Evolutionary conservation across 495 filamentous ascomycete species (phyloP), one percentile per base, ranked within the genome.

Genomic region (Xylaria castorea): DNA sequence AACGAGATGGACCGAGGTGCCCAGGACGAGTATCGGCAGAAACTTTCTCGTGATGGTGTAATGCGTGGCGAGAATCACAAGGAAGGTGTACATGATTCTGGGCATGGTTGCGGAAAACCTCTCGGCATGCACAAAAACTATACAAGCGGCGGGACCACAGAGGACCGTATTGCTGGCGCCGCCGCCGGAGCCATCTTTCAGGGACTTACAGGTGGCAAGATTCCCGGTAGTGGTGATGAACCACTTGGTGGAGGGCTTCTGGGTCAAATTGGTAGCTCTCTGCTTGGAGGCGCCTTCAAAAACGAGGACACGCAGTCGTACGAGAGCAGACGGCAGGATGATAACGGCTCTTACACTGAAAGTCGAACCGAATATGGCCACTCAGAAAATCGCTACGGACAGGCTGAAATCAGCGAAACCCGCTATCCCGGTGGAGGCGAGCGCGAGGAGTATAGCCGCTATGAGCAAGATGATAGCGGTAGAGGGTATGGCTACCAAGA

Each of bases 31-130:
- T 87, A 95, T 65, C 90, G 93, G 32, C 84, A 87, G 34, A 90
- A 93, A 77, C 86, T 97, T 63, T 92, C 89, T 79, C 89, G 92
- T 16, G 86, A 92, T 1, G 94, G 94, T 68, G 93, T 97, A 40
- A 76, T 87, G 72, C 82, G 87, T 66, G 94, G 93, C 51, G 84
- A 87, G 53, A 97, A 97, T 78, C 94, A 97, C 80, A 94, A 92
- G 77, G 91, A 93, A 75, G 93, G 93, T 32, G 90, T 94, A n/a
- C 82, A 92, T 22, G 94, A 97, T 75, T 88, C 86, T 46, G 94
- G 94, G 32, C 94, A 97, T 80, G 94, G 94, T 57, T 96, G 93
- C 76, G 91, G 93, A 61, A 82, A 87, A 76, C 83, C 86, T 77
- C 80, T 84, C 38, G 80, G 82, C 68, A 81, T 83, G 80, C 80